phyloP scores from a whole-genome alignment of 306 rosid genomes.

The Malus asiatica region DNA sequence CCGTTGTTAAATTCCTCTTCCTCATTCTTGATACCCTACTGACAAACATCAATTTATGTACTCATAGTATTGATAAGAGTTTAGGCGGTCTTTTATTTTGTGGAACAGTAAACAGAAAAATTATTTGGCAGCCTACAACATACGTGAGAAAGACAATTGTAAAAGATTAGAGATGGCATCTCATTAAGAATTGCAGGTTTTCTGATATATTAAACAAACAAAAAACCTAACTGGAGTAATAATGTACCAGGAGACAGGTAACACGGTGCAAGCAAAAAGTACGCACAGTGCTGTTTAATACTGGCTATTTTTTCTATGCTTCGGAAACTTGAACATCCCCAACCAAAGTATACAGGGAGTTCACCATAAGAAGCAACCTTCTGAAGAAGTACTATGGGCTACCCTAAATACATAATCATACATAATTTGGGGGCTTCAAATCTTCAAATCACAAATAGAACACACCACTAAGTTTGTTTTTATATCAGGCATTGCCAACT shows the following conservation, averaged over 20 bases:
- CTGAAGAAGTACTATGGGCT: not conserved
- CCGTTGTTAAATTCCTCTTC: conserved; percentile 93
- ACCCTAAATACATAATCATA: not conserved
- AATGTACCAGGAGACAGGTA: not conserved
- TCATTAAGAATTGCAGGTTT: too few relatives aligned
- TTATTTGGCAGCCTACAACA: too few relatives aligned
- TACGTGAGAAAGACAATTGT: too few relatives aligned
- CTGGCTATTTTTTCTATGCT: not conserved
- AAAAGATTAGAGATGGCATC: too few relatives aligned
- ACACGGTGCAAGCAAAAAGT: not conserved
- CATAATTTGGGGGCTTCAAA: not conserved
- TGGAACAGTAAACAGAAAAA: too few relatives aligned
- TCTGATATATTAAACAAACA: too few relatives aligned
- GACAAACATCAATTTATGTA: not conserved
- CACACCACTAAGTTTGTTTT: not conserved
- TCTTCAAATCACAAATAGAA: too few relatives aligned
- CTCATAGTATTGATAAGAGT: not conserved
- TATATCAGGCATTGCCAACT: not conserved
- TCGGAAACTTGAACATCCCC: not conserved
- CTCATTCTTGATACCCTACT: conserved; percentile 53
- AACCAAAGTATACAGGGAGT: not conserved
- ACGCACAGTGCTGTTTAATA: not conserved
- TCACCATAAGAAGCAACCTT: not conserved
- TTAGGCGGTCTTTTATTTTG: too few relatives aligned
- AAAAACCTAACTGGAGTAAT: too few relatives aligned